A percentile compares a stretch with the other conserved stretches of the same genome.
Evolutionary conservation across 2,329 filamentous ascomycete genomes (phyloP).

Genomic region (Macrophomina pseudophaseolina): DNA sequence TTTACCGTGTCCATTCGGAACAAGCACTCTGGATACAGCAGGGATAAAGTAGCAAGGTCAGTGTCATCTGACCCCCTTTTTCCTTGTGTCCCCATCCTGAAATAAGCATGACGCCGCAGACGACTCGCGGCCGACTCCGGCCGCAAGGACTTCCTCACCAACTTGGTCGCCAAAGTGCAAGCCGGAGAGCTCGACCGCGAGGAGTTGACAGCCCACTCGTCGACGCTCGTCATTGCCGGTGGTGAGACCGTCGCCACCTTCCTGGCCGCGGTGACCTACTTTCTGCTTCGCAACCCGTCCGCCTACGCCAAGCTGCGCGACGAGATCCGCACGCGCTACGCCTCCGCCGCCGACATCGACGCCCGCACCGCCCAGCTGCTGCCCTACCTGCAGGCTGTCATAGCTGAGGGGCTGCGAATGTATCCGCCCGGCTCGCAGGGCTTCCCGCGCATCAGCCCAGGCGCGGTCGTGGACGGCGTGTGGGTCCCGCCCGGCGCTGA

Average conservation of each 20-base stretch:
- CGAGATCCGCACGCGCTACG: conserved; percentile 24
- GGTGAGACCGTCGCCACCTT: conserved; percentile 30
- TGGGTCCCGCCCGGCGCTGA: neutral
- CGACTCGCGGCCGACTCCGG: neutral
- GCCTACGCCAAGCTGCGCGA: conserved; percentile 7
- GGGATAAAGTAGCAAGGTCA: neutral
- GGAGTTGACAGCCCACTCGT: conserved; percentile 30
- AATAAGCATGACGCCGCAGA: neutral
- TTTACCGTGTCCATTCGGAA: neutral
- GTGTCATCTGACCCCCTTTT: conserved; percentile 32
- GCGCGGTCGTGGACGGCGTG: neutral
- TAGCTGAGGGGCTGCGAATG: conserved; percentile 6
- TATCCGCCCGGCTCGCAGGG: conserved; percentile 4
- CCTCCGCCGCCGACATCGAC: conserved; percentile 25
- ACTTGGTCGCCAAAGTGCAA: neutral
- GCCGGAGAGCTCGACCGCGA: conserved; percentile 22
- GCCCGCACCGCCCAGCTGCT: neutral
- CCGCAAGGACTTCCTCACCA: conserved; percentile 6
- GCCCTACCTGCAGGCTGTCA: conserved; percentile 15
- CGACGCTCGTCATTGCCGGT: conserved; percentile 30
- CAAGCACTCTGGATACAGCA: conserved; percentile 32
- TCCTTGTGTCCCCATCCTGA: conserved; percentile 16
- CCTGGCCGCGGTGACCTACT: conserved; percentile 28
- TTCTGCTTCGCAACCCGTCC: conserved; percentile 26
- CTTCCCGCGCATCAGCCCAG: neutral